Percentiles rank a stretch among this genome's conserved stretches.
Conservation (phyloP, 441 rosid genomes). For the Theobroma grandiflorum region DNA sequence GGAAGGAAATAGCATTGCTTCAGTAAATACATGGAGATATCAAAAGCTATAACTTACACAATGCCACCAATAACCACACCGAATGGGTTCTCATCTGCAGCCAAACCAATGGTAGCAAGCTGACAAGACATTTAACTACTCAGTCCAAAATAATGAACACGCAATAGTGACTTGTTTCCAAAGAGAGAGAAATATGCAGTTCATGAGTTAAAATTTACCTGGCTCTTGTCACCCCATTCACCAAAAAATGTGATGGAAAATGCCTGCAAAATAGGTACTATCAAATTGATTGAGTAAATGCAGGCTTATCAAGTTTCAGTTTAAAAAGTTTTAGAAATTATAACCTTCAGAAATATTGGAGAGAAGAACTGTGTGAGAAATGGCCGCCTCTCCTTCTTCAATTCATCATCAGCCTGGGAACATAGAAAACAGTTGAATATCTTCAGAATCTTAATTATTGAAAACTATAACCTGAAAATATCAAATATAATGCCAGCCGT, state of each 20-base stretch:
- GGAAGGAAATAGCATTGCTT: neutral
- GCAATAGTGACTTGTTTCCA: neutral
- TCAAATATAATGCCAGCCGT: neutral
- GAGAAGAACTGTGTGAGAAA: conserved; percentile 85
- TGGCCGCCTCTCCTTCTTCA: conserved; percentile 73
- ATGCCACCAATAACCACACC: conserved; percentile 94
- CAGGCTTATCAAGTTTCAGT: conserved; percentile 13
- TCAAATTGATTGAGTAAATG: conserved; percentile 26
- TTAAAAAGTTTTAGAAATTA: conserved; percentile 3
- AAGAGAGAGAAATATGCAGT: conserved; percentile 19
- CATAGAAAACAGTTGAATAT: conserved; percentile 17
- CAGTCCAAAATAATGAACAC: conserved; percentile 25
- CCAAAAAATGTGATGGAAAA: conserved; percentile 96
- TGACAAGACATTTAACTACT: conserved; percentile 39
- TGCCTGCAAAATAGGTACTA: conserved; percentile 61
- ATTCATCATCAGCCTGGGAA: conserved; percentile 72
- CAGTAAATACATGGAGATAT: conserved; percentile 11
- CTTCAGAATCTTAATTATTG: neutral
- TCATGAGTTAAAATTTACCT: conserved; percentile 48
- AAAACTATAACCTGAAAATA: neutral
- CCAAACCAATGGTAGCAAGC: conserved; percentile 96
- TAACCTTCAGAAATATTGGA: conserved; percentile 88
- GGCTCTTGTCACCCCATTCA: conserved; percentile 99
- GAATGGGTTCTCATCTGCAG: conserved; percentile 92
- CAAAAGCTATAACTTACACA: conserved; percentile 58